A percentile compares a stretch with the other conserved stretches of the same genome.
Evolutionary conservation across 352 stramenopile species (phyloP).

Genomic region (Elongisporangium undulatum): DNA sequence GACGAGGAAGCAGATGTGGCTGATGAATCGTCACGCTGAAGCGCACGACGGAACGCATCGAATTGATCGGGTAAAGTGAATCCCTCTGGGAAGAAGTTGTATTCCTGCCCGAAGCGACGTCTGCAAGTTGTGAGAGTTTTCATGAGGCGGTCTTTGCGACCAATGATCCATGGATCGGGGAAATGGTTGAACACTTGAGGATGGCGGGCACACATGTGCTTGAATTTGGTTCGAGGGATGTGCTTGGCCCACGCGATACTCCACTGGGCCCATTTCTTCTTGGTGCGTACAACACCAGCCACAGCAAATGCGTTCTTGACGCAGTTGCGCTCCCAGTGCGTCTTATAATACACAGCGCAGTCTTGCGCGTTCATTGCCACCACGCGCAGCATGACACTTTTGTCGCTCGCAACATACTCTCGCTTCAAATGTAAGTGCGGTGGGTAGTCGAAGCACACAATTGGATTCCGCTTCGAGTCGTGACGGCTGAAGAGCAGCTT

Average conservation of each 20-base stretch:
- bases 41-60: conserved; percentile 43
- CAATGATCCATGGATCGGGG: conserved; percentile 87
- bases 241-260: conserved; percentile 71
- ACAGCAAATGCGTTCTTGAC: conserved; percentile 89
- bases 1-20: conserved; percentile 6
- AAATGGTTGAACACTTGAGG: conserved; percentile 88
- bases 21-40: conserved; percentile 30
- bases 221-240: conserved; percentile 54
- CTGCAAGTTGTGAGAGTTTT: conserved; percentile 63
- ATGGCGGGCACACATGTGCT: conserved; percentile 10
- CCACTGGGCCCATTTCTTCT: conserved; percentile 54
- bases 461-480: conserved; percentile 45
- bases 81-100: conserved; percentile 81
- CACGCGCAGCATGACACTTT: conserved; percentile 8
- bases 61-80: conserved; percentile 80
- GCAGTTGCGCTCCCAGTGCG: conserved; percentile 90
- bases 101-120: conserved; percentile 48
- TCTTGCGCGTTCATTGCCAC: conserved; percentile 36
- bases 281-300: conserved; percentile 62
- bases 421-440: conserved; percentile 49
- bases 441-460: conserved; percentile 90
- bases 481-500: conserved; percentile 55
- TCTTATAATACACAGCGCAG: conserved; percentile 65
- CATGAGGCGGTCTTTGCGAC: conserved; percentile 86
- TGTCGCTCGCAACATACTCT: conserved; percentile 16